Evolutionary conservation across 257 asterid genomes (phyloP).

Genomic region (Osmanthus fragrans): DNA sequence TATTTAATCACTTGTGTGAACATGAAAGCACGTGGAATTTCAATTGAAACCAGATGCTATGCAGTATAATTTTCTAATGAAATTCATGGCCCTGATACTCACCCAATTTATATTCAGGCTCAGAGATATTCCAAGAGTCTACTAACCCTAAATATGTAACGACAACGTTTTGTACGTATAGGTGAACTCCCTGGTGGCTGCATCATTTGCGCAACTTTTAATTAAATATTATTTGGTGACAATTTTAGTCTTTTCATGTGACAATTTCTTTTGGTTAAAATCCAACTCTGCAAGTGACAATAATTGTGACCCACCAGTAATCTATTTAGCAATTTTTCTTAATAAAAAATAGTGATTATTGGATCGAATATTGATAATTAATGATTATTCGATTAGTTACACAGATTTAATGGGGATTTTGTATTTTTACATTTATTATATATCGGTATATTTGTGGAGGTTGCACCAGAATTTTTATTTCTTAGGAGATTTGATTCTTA

Average conservation of each 20-base stretch:
- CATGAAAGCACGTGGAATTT: no score
- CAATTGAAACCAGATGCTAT: neutral
- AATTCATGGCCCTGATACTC: neutral
- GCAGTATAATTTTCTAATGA: neutral
- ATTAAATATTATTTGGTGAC: neutral
- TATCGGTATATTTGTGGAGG: no score
- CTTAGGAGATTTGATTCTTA: no score
- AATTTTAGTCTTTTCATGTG: no score
- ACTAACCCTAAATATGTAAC: neutral
- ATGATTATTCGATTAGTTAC: no score
- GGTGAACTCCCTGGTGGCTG: neutral
- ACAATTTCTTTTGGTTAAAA: neutral
- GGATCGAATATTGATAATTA: neutral
- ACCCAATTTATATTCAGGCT: neutral
- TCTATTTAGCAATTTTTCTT: slow-evolving; percentile 8
- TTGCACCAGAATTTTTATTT: no score
- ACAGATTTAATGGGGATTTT: no score
- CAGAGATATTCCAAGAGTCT: neutral
- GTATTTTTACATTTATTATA: no score
- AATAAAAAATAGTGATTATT: slow-evolving; percentile 4
- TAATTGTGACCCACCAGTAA: slow-evolving; percentile 16
- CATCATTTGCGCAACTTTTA: neutral
- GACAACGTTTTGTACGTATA: neutral
- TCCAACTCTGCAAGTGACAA: slow-evolving; percentile 13
- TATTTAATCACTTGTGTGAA: no score